Evolutionary conservation across 1,284 basidiomycete genomes (phyloP).

Genomic region (Apiotrichum akiyoshidainum): DNA sequence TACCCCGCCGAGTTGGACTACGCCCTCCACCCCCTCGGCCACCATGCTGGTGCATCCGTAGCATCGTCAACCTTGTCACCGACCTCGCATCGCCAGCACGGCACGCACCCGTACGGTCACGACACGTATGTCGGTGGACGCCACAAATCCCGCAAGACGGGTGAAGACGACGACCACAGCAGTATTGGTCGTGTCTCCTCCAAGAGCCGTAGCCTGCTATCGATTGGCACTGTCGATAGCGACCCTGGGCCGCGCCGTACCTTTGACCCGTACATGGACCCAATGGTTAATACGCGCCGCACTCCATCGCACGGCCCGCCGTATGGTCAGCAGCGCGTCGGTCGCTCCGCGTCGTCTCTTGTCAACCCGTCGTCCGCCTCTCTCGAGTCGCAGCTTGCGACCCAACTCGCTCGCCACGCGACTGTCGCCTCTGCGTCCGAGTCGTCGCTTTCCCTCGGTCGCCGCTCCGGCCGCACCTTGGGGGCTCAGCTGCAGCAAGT

Average conservation of each 20-base stretch:
- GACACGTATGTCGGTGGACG: constrained; percentile 45
- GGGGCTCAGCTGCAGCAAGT: constrained; percentile 10
- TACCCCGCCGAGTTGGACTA: constrained; percentile 24
- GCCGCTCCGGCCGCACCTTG: constrained; percentile 6
- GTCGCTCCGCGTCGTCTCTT: constrained; percentile 60
- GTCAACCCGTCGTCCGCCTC: constrained; percentile 76
- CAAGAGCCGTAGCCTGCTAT: constrained; percentile 40
- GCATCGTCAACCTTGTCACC: background rate
- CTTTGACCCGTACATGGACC: background rate
- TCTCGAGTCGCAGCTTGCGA: constrained; percentile 71
- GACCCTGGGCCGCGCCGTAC: constrained; percentile 27
- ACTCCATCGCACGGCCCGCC: constrained; percentile 64
- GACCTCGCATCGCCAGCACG: background rate
- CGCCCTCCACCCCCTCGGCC: background rate
- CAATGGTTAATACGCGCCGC: constrained; percentile 18
- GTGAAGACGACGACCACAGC: constrained; percentile 83
- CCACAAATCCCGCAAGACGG: constrained; percentile 72
- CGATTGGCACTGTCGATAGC: constrained; percentile 47
- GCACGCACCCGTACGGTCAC: constrained; percentile 1
- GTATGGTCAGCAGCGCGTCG: constrained; percentile 15
- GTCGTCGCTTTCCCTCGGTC: constrained; percentile 17
- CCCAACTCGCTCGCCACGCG: constrained; percentile 70
- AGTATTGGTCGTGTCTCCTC: constrained; percentile 75
- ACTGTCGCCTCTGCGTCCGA: constrained; percentile 55
- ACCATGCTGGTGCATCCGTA: background rate